phyloP scores from a whole-genome alignment of 352 stramenopile species.

The Hyaloperonospora arabidopsidis region DNA sequence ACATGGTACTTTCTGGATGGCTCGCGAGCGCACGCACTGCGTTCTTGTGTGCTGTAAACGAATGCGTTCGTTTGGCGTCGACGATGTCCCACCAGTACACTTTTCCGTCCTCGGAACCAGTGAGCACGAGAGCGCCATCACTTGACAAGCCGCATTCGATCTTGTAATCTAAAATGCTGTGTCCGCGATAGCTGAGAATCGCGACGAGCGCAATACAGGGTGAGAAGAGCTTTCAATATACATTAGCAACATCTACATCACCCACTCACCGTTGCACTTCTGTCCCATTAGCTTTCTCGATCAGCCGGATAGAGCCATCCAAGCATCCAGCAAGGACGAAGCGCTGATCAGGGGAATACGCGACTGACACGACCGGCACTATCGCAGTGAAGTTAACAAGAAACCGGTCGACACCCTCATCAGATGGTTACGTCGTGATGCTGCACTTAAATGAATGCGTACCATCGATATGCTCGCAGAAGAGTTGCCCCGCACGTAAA shows the following conservation, averaged over 20 bases:
- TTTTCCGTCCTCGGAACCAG: slow-evolving; percentile 66
- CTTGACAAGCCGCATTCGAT: slow-evolving; percentile 59
- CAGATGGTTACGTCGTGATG: neutral
- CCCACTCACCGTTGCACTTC: slow-evolving; percentile 61
- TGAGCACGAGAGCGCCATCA: slow-evolving; percentile 60
- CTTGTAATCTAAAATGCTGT: slow-evolving; percentile 58
- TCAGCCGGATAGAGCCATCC: slow-evolving; percentile 63
- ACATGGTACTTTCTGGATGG: slow-evolving; percentile 56
- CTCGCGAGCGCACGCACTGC: slow-evolving; percentile 51
- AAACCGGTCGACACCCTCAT: slow-evolving; percentile 1
- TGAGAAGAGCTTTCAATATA: neutral
- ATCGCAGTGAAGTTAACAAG: slow-evolving; percentile 3
- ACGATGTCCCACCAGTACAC: slow-evolving; percentile 65
- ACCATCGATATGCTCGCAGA: slow-evolving; percentile 70
- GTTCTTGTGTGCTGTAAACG: slow-evolving; percentile 54
- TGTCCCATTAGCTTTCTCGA: slow-evolving; percentile 54
- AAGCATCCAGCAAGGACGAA: slow-evolving; percentile 75
- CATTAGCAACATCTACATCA: neutral
- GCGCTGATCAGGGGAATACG: slow-evolving; percentile 60
- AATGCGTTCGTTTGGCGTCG: slow-evolving; percentile 20
- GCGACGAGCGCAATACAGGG: slow-evolving; percentile 2
- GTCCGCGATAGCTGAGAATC: slow-evolving; percentile 45
- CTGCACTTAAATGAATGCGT: neutral
- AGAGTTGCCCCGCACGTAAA: slow-evolving; percentile 56
- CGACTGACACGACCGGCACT: slow-evolving; percentile 75